Evolutionary conservation across 139 green algal genomes (phyloP), one percentile per base, ranked within the genome.

Genomic region (Volvox africanus): DNA sequence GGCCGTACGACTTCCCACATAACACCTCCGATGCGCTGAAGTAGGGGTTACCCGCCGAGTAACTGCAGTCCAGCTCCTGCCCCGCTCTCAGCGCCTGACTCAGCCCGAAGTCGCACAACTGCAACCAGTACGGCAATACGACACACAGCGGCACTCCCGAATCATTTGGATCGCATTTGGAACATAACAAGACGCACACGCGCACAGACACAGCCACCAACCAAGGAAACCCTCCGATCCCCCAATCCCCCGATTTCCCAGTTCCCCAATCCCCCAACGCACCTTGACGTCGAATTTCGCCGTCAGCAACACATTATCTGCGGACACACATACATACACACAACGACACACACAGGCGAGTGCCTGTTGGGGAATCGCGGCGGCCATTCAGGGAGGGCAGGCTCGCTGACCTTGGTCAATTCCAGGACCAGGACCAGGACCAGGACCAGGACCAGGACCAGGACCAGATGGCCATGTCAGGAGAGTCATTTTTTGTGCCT

Each of bases 101-200:
- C 69, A 89, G 69, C 0, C 84, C 84, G 19, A 89, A 82, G 84
- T 89, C 84, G 69, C 84, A 89, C 68, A 89, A 44, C 84, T 89
- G 84, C 22, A 67, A 0, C n/a, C n/a, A n/a, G n/a, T 55, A 55
- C 44, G 44, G 44, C 44, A 55, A 55, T 14, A 55, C 44, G 44
- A 55, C 44, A 55, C 44, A 55, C 9, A 55, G 5, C 44, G 44
- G 44, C n/a, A 55, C 44, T 55, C 5, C 44, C 44, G 44, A 9
- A 9, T 55, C 44, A 55, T 9, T 5, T 5, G 44, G 17, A 69
- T 19, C 62, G 19, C 62, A 69, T 19, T 19, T 19, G 62, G 19
- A 26, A 69, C 19, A 19, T 19, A 17, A 19, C 19, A 69, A 17
- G 19, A 17, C 19, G 62, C 62, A 26, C 17, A 17, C 62, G 62